A percentile compares a stretch with the other conserved stretches of the same genome.
phyloP scores from a whole-genome alignment of 768 basidiomycete species.

The Filobasidium floriforme region DNA sequence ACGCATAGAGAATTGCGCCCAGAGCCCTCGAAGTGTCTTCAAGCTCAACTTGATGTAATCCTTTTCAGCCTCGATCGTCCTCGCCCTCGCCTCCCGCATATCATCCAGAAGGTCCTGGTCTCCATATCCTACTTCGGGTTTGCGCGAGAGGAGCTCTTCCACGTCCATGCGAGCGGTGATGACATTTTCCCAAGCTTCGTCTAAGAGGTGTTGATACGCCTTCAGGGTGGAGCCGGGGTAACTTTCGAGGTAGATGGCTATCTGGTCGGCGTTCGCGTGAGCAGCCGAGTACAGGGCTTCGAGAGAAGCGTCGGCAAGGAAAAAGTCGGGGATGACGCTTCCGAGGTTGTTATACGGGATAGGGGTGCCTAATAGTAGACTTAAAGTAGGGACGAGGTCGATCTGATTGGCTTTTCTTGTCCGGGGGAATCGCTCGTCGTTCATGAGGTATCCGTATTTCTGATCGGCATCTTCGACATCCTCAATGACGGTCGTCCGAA shows the following conservation, averaged over 20 bases:
- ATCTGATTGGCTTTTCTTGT: constrained; percentile 73
- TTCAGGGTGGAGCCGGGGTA: constrained; percentile 52
- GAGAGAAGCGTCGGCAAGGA: constrained; percentile 50
- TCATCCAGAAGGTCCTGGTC: constrained; percentile 1
- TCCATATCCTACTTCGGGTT: constrained; percentile 1
- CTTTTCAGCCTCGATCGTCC: not conserved
- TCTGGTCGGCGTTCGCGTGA: constrained; percentile 63
- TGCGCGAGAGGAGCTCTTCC: constrained; percentile 21
- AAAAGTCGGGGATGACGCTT: constrained; percentile 80
- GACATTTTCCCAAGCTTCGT: constrained; percentile 5
- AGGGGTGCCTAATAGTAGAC: constrained; percentile 81
- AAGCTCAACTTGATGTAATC: constrained; percentile 49
- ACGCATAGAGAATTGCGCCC: constrained; percentile 85
- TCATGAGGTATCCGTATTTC: constrained; percentile 2
- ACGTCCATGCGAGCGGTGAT: constrained; percentile 24
- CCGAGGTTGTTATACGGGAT: constrained; percentile 96
- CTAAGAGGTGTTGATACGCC: constrained; percentile 25
- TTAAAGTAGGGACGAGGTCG: constrained; percentile 79
- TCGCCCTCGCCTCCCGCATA: not conserved
- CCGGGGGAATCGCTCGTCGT: not conserved
- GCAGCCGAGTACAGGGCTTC: constrained; percentile 56
- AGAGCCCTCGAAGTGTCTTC: constrained; percentile 67
- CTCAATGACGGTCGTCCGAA: not conserved
- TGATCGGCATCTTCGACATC: not conserved
- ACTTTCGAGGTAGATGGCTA: constrained; percentile 64